phyloP scores from a whole-genome alignment of 2,329 filamentous ascomycete species.

The Aciculosporium take region DNA sequence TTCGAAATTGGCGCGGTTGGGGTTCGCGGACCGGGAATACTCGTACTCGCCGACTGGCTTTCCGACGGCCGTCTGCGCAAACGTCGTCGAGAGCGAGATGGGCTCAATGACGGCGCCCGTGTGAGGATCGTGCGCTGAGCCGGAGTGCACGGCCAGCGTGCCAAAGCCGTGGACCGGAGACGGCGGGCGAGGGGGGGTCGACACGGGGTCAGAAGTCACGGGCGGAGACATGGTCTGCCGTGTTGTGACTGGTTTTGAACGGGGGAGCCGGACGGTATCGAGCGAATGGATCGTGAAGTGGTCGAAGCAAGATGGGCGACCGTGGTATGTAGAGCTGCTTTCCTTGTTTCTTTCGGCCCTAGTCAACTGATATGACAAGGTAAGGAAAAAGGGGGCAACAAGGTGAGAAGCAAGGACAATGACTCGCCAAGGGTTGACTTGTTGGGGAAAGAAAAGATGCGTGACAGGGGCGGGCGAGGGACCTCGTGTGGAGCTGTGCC shows the following conservation, averaged over 20 bases:
- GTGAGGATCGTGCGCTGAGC: constrained; percentile 73
- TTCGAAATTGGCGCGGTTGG: constrained; percentile 93
- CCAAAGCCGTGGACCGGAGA: constrained; percentile 72
- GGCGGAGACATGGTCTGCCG: constrained; percentile 14
- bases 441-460: too few relatives aligned
- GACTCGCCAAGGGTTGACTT: too few relatives aligned
- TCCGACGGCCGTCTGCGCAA: constrained; percentile 79
- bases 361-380: not conserved
- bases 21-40: constrained; percentile 87
- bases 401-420: too few relatives aligned
- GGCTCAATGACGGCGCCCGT: constrained; percentile 94
- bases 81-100: constrained; percentile 93
- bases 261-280: not conserved
- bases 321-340: too few relatives aligned
- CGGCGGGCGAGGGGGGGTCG: constrained; percentile 57
- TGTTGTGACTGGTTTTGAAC: not conserved
- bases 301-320: too few relatives aligned
- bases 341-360: not conserved
- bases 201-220: constrained; percentile 37
- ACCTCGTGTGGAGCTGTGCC: too few relatives aligned
- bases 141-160: constrained; percentile 88
- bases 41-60: constrained; percentile 80
- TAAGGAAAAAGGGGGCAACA: not conserved
- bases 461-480: too few relatives aligned
- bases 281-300: not conserved